Base-by-base conservation (phyloP, 805 yeast genomes). In the Metschnikowia lunata region DNA sequence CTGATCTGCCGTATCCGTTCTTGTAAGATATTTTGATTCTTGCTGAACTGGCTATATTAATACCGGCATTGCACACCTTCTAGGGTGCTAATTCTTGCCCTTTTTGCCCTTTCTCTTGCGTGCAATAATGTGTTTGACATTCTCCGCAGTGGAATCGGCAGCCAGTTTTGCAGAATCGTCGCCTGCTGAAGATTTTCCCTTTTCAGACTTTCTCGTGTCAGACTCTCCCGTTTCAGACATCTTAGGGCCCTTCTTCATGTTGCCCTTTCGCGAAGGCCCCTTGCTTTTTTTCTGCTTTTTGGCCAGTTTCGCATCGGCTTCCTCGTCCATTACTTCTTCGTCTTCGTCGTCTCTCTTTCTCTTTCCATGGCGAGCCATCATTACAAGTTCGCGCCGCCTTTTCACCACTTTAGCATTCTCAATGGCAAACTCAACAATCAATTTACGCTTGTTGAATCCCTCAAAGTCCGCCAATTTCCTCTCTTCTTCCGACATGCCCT, bases 361-460 rank as follows among this genome's bases (percentile, higher is more conserved):
- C 52, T 64, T 62, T 31, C 44, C 43, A 34, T 50, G 51, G 13
- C 70, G 61, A 13, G 78, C 67, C 39, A 63, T 64, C 57, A 63
- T 62, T 30, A 77, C 75, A 56, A 75, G 81, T 40, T 89, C 97
- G 49, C 79, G 77, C 72, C 97, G 83, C 67, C 97, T 84, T 68
- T 86, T 87, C 34, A 93, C 83, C 45, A 93, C 96, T 60, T 86
- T 85, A 28, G 97, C 95, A 62, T 93, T 89, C 62, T 93, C 99
- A 57, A 93, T 76, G 6, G 99, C 97, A 71, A 93, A 93, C 63
- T 93, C 99, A 29, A 81, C 98, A 57, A 91, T 87, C 47, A 93
- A 72, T 49, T 88, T 80, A 69, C 97, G 81, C 60, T 78, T 79
- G 43, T 74, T 71, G 32, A 72, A 56, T 8, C 78, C 79, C 37